These are phyloP conservation scores for Coniophora puteana DNA, from an alignment of 1,284 basidiomycete species.

Conservation along the genomic window DNA sequence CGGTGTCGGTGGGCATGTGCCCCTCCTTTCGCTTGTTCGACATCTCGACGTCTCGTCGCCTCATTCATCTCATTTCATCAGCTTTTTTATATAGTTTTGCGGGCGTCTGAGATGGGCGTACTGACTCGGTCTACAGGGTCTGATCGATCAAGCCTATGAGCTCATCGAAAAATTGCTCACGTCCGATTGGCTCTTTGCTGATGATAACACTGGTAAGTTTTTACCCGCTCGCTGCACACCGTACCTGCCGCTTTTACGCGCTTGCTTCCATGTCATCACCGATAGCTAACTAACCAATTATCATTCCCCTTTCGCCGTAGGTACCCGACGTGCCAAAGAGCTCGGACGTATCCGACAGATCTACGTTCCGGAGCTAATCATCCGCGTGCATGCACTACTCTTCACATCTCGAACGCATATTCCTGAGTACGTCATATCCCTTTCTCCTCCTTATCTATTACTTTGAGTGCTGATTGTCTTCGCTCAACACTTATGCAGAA, in stretches of 20 bases:
- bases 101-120: no score
- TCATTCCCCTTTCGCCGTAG: conserved; percentile 31
- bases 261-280: no score
- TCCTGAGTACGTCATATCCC: conserved; percentile 53
- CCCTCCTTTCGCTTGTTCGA: neutral
- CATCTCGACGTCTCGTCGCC: no score
- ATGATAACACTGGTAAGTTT: conserved; percentile 39
- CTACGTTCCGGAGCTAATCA: conserved; percentile 88
- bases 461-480: neutral
- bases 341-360: conserved; percentile 82
- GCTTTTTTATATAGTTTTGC: no score
- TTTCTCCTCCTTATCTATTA: neutral
- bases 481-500: conserved; percentile 42
- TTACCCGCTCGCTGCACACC: no score
- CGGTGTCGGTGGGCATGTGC: no score
- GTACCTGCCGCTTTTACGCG: no score
- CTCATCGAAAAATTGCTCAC: conserved; percentile 65
- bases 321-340: conserved; percentile 63
- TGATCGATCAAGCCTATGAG: conserved; percentile 58
- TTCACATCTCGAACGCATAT: conserved; percentile 63
- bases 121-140: no score
- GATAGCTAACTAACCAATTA: no score
- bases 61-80: no score
- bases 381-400: conserved; percentile 79
- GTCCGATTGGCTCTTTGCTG: conserved; percentile 69